Evolutionary conservation across 2,329 filamentous ascomycete genomes (phyloP), one percentile per base, ranked within the genome.

Genomic region (Penicillium psychrosexuale): DNA sequence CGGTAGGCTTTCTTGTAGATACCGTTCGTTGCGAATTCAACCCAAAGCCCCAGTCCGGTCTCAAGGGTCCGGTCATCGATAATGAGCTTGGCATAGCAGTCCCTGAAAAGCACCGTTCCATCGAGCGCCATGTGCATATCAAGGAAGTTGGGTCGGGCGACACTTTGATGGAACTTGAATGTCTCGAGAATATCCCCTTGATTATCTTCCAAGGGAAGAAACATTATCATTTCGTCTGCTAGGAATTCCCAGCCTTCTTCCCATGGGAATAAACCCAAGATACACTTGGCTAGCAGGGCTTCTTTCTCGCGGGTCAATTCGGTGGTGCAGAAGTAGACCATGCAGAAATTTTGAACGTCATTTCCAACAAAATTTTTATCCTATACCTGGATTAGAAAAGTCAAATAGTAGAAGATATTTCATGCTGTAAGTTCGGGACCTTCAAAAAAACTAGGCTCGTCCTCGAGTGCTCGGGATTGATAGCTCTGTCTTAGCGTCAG

Each of bases 41-140:
- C 53, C 53, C 53, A 56, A 34, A 56, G 48, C 5, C 48, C 42
- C 1, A 56, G 33, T 47, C 45, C 45, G 45, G 45, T 56, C 44
- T 56, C 53, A 44, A 56, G 53, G 44, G 53, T 56, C 30, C 53
- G 53, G 53, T 56, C 53, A 44, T 56, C 53, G 40, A 56, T 56
- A 52, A 56, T 56, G 0, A 56, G 43, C 31, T 56, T 56, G 11
- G 53, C 15, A 17, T 19, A 40, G 34, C 27, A 47, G 43, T 53
- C 51, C 7, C 48, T 44, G 34, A 56, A 59, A 19, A 59, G 33
- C 11, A 59, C 42, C 3, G 47, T 59, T 56, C 56, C 53, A 56
- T 59, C 50, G 1, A 51, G 42, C 42, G 53, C 43, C 53, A 59
- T 59, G 7, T 59, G 34, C 53, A 59, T 59, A 53, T 58, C 56